Evolutionary conservation across 2,329 filamentous ascomycete genomes (phyloP).

Genomic region (Tolypocladium tundrense): DNA sequence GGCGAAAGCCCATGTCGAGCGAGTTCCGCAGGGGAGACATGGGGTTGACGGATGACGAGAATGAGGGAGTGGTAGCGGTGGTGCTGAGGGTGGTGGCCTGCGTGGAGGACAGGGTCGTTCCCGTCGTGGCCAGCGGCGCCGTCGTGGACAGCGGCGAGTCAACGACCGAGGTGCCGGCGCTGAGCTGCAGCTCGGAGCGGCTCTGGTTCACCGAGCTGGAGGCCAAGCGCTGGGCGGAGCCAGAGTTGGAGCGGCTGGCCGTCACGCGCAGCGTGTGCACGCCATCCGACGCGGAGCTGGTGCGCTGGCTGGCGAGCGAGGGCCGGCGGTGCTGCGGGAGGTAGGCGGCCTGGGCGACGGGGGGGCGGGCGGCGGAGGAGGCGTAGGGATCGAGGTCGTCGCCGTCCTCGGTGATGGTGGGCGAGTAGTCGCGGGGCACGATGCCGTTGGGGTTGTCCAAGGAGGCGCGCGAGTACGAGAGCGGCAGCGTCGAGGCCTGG

Average conservation of each 20-base stretch:
- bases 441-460: slow-evolving; percentile 28
- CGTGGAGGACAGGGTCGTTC: slow-evolving; percentile 16
- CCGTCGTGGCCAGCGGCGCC: slow-evolving; percentile 13
- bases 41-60: slow-evolving; percentile 22
- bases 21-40: slow-evolving; percentile 47
- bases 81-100: slow-evolving; percentile 3
- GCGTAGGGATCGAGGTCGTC: slow-evolving; percentile 23
- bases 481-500: slow-evolving; percentile 47
- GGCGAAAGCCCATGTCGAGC: slow-evolving; percentile 47
- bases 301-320: slow-evolving; percentile 21
- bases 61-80: slow-evolving; percentile 1
- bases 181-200: slow-evolving; percentile 37
- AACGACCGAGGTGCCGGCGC: slow-evolving; percentile 17
- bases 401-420: slow-evolving; percentile 44
- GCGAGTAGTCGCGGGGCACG: slow-evolving; percentile 39
- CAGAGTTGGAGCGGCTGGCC: slow-evolving; percentile 17
- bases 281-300: slow-evolving; percentile 23
- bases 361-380: slow-evolving; percentile 1
- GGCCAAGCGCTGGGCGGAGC: slow-evolving; percentile 23
- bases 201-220: slow-evolving; percentile 28
- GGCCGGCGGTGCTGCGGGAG: slow-evolving; percentile 14
- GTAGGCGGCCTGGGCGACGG: slow-evolving; percentile 5
- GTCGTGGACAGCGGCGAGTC: slow-evolving; percentile 24
- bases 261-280: slow-evolving; percentile 16
- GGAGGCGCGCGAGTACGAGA: slow-evolving; percentile 46